Conservation (phyloP, 257 asterid species). For the Nicotiana tomentosiformis region DNA sequence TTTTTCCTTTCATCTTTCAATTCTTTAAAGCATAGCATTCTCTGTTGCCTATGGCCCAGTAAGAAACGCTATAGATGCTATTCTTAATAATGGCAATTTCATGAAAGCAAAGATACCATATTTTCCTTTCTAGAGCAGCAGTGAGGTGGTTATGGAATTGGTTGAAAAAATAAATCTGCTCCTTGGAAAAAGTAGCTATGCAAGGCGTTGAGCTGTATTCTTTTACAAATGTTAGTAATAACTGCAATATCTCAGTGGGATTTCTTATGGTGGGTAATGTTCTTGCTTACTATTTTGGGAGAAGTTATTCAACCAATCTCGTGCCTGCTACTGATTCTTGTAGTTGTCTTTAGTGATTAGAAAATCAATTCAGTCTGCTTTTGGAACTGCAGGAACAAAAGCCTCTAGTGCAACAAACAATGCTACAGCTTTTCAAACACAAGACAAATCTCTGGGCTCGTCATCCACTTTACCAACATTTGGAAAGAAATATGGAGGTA, state of each 20-base stretch:
- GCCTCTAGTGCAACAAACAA: neutral
- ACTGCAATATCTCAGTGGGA: neutral
- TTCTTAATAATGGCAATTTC: neutral
- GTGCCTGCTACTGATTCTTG: neutral
- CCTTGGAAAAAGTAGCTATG: neutral
- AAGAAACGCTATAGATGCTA: neutral
- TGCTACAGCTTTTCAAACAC: slow-evolving; percentile 1
- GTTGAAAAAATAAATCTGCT: neutral
- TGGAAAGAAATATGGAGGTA: neutral
- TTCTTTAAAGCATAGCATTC: neutral
- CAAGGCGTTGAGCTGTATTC: neutral
- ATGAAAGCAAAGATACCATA: neutral
- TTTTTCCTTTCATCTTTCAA: neutral
- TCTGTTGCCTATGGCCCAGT: neutral
- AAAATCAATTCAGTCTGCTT: neutral
- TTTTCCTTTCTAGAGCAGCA: neutral
- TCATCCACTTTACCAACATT: neutral
- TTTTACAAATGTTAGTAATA: neutral
- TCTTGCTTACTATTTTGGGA: neutral
- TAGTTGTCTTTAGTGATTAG: neutral
- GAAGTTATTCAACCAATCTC: neutral
- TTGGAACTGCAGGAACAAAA: neutral
- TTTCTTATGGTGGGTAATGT: neutral
- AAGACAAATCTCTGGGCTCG: neutral
- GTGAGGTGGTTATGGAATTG: neutral